phyloP scores from a whole-genome alignment of 805 yeast genomes.

The Scheffersomyces ergatensis region DNA sequence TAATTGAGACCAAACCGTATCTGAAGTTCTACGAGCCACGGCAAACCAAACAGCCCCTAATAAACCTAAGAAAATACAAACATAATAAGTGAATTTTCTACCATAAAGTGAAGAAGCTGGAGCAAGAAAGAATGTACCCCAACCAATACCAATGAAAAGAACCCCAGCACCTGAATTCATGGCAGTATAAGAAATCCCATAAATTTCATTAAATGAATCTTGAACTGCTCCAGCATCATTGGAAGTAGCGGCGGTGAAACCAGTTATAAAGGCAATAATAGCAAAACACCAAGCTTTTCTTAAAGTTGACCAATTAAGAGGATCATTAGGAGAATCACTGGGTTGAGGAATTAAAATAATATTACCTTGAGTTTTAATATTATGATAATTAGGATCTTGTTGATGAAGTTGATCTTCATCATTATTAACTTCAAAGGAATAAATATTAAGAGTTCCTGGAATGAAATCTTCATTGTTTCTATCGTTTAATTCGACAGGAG shows the following conservation, averaged over 20 bases:
- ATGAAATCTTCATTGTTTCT: slow-evolving; percentile 38
- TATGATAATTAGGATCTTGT: slow-evolving; percentile 4
- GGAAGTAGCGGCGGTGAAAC: slow-evolving; percentile 49
- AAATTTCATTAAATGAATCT: slow-evolving; percentile 40
- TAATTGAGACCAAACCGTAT: slow-evolving; percentile 47
- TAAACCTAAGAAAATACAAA: slow-evolving; percentile 39
- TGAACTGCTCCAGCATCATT: slow-evolving; percentile 50
- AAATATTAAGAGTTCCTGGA: slow-evolving; percentile 57
- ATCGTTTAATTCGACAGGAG: slow-evolving; percentile 24
- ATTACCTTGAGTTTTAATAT: slow-evolving; percentile 19
- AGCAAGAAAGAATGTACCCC: slow-evolving; percentile 42
- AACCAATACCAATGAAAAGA: slow-evolving; percentile 42
- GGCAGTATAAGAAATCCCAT: slow-evolving; percentile 43
- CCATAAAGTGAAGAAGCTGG: slow-evolving; percentile 47
- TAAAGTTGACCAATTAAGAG: slow-evolving; percentile 39
- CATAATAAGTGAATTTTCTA: slow-evolving; percentile 39
- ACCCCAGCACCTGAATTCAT: slow-evolving; percentile 52
- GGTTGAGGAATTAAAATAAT: slow-evolving; percentile 48
- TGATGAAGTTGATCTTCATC: slow-evolving; percentile 2
- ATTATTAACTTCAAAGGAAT: slow-evolving; percentile 18
- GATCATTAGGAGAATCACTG: slow-evolving; percentile 48
- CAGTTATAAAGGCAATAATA: slow-evolving; percentile 41
- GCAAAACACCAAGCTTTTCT: slow-evolving; percentile 38
- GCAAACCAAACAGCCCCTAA: slow-evolving; percentile 49
- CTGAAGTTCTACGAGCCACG: slow-evolving; percentile 28